Evolutionary conservation across 2,329 filamentous ascomycete genomes (phyloP), one percentile per base, ranked within the genome.

Genomic region (Botrytis sinoallii): DNA sequence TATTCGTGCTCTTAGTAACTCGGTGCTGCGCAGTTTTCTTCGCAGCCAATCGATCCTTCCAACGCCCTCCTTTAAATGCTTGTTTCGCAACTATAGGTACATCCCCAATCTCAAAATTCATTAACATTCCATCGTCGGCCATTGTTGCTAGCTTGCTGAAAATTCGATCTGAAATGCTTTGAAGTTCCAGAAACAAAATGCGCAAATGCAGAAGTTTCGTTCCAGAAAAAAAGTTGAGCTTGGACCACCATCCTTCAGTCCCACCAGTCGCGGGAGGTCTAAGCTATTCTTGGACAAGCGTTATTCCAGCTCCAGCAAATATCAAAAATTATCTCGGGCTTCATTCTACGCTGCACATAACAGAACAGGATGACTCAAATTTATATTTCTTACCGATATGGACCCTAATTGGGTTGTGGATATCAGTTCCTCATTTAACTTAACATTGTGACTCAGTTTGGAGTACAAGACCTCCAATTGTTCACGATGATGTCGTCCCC

Each of bases 81-180:
- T 86, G 84, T 77, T 87, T 90, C 71, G 88, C 84, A 75, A 90
- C 87, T 71, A 93, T 82, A 20, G 92, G 88, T 29, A 85, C 88
- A 75, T 93, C 90, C 42, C 89, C 88, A 73, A 97, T 85, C 79
- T 94, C 91, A 82, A 98, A 98, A 80, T 98, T 98, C 81, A 98
- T 86, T 73, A 98, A 88, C 89, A 99, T 92, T 78, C 94, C 94
- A 90, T 97, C 93, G 85, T 98, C 95, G 70, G 93, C 93, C 95
- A 98, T 98, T 70, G 59, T 74, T 79, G 76, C 74, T 74, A 63
- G 18, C 57, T 66, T 66, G 29, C 35, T 71, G 40, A 35, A 66
- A 57, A 64, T 55, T 73, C 48, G 70, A 35, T 65, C 32, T 64
- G n/a, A 38, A 74, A 57, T 65, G 44, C 29, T 32, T 4, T 63